Evolutionary conservation across 805 yeast species (phyloP).

Genomic region (Priceomyces haplophilus): DNA sequence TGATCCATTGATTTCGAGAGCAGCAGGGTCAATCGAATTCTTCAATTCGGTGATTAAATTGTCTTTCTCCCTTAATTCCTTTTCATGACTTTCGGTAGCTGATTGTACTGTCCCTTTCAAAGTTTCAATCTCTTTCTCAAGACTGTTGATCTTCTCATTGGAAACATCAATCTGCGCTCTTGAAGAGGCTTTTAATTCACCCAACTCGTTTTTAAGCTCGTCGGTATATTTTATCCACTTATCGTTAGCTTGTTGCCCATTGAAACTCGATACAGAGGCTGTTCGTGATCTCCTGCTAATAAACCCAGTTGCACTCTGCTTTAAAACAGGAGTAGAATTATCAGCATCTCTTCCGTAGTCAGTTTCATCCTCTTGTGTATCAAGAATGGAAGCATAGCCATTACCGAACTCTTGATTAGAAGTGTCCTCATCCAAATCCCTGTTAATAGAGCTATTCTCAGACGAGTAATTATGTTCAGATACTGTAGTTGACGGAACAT

Average conservation of each 20-base stretch:
- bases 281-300: not conserved
- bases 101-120: conserved; percentile 13
- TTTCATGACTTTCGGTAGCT: conserved; percentile 13
- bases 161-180: conserved; percentile 56
- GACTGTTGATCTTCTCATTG: conserved; percentile 46
- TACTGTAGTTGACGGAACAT: conserved; percentile 24
- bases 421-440: conserved; percentile 2
- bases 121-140: conserved; percentile 38
- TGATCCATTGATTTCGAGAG: conserved; percentile 15
- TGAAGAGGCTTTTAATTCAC: conserved; percentile 28
- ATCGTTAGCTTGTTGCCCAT: conserved; percentile 13
- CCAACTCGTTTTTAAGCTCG: conserved; percentile 33
- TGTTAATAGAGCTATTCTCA: conserved; percentile 1
- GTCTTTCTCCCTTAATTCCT: conserved; percentile 30
- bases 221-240: conserved; percentile 29
- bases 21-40: conserved; percentile 23
- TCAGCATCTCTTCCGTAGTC: not conserved
- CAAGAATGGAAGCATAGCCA: not conserved
- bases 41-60: conserved; percentile 30
- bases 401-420: not conserved
- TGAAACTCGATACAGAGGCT: conserved; percentile 4
- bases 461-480: conserved; percentile 11
- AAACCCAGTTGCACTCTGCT: not conserved
- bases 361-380: not conserved
- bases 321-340: conserved; percentile 2